Percentiles rank a stretch among this genome's conserved stretches.
phyloP scores from a whole-genome alignment of 108 stramenopile genomes.

The Fragilaria crotonensis region DNA sequence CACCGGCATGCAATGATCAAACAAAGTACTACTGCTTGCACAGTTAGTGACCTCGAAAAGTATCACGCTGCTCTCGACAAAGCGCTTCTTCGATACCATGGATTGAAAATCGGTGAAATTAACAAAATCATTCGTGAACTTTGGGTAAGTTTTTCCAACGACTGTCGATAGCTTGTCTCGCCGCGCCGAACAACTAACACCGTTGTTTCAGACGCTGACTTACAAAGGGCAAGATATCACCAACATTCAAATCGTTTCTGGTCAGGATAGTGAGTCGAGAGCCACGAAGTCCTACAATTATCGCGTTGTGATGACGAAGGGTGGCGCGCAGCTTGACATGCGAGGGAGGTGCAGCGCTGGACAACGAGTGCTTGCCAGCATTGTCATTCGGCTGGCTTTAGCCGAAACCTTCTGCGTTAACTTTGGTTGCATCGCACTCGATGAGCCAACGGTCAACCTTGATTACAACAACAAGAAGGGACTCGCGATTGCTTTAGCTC shows the following conservation, averaged over 20 bases:
- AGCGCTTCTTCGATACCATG: constrained; percentile 88
- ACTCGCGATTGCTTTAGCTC: constrained; percentile 89
- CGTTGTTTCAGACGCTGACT: too few relatives aligned
- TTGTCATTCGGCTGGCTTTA: constrained; percentile 98
- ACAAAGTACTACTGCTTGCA: constrained; percentile 86
- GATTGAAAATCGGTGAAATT: constrained; percentile 94
- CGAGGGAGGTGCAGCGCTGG: constrained; percentile 96
- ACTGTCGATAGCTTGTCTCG: too few relatives aligned
- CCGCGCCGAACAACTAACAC: too few relatives aligned
- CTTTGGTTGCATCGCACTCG: constrained; percentile 93
- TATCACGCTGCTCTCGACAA: constrained; percentile 89
- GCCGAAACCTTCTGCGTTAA: constrained; percentile 97
- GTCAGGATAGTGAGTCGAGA: constrained; percentile 67
- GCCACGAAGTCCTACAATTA: constrained; percentile 90
- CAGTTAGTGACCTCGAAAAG: constrained; percentile 87
- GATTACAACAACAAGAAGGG: constrained; percentile 89
- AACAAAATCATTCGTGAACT: constrained; percentile 96
- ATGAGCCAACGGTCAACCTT: constrained; percentile 81
- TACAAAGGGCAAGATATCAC: constrained; percentile 99
- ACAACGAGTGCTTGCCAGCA: constrained; percentile 86
- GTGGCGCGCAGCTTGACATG: constrained; percentile 86
- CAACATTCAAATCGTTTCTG: constrained; percentile 85
- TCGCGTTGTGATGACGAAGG: constrained; percentile 96
- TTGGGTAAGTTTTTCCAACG: too few relatives aligned
- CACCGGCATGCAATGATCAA: constrained; percentile 79